A percentile compares a stretch with the other conserved stretches of the same genome.
phyloP scores from a whole-genome alignment of 495 filamentous ascomycete species.

The Daldinia decipiens region DNA sequence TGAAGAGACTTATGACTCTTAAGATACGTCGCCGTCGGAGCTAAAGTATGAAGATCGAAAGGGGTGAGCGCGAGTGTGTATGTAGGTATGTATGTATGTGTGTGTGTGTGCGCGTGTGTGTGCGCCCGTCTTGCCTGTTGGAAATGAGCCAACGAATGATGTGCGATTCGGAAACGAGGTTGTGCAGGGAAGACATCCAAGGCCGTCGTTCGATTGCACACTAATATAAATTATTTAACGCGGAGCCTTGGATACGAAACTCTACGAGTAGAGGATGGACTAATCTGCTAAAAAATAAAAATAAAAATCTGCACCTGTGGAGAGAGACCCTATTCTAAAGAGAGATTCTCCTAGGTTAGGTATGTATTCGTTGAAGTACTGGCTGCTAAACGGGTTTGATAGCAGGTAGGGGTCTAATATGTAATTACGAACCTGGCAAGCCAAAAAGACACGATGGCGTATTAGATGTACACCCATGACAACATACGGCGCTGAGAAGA shows the following conservation, averaged over 20 bases:
- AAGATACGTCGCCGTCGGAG: constrained; percentile 36
- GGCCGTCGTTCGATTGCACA: constrained; percentile 37
- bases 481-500: neutral
- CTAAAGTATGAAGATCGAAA: constrained; percentile 41
- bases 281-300: constrained; percentile 1
- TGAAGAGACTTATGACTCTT: constrained; percentile 35
- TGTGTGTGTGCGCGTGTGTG: constrained; percentile 20
- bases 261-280: constrained; percentile 35
- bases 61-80: constrained; percentile 21
- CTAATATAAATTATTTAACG: constrained; percentile 46
- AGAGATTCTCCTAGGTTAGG: no score
- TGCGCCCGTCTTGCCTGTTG: constrained; percentile 36
- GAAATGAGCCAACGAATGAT: constrained; percentile 46
- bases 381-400: constrained; percentile 24
- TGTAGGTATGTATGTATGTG: constrained; percentile 4
- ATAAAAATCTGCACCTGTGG: constrained; percentile 11
- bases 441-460: neutral
- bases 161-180: constrained; percentile 44
- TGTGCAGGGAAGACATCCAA: constrained; percentile 40
- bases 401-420: constrained; percentile 16
- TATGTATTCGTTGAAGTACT: constrained; percentile 32
- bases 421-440: constrained; percentile 19
- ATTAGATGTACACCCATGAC: constrained; percentile 21
- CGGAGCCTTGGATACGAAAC: constrained; percentile 44
- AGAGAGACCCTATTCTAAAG: constrained; percentile 31